phyloP scores from a whole-genome alignment of 192 early-diverging fungal genomes.

The Lobulomyces angularis region DNA sequence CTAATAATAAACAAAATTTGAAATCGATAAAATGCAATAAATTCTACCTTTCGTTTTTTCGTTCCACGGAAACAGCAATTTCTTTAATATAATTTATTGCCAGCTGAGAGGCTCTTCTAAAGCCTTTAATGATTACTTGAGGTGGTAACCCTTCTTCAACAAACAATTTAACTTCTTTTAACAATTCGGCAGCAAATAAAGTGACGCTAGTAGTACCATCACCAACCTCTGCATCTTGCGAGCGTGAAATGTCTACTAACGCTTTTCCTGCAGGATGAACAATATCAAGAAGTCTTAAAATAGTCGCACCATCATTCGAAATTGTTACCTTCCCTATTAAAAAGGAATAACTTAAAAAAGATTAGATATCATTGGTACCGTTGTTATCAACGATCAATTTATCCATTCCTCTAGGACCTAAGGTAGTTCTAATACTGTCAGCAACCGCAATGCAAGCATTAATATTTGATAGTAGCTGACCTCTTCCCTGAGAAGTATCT shows the following conservation, averaged over 20 bases:
- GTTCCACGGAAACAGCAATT: slow-evolving; percentile 75
- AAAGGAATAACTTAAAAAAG: background rate
- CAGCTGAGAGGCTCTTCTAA: slow-evolving; percentile 81
- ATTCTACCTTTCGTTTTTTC: slow-evolving; percentile 51
- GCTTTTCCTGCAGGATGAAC: slow-evolving; percentile 98
- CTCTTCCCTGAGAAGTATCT: slow-evolving; percentile 93
- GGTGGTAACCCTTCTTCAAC: slow-evolving; percentile 90
- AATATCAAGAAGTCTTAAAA: slow-evolving; percentile 93
- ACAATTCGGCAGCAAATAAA: slow-evolving; percentile 87
- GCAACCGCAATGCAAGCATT: slow-evolving; percentile 88
- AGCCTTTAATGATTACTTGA: slow-evolving; percentile 89
- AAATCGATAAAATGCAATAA: background rate
- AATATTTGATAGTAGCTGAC: slow-evolving; percentile 96
- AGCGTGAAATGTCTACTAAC: slow-evolving; percentile 91
- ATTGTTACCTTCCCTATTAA: slow-evolving; percentile 74
- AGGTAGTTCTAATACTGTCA: slow-evolving; percentile 88
- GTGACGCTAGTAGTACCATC: slow-evolving; percentile 98
- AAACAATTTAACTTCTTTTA: slow-evolving; percentile 86
- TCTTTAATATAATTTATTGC: slow-evolving; percentile 63
- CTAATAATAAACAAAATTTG: slow-evolving; percentile 16
- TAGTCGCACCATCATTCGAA: slow-evolving; percentile 98
- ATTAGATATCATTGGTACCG: slow-evolving; percentile 30
- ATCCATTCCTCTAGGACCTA: slow-evolving; percentile 98
- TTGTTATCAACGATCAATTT: slow-evolving; percentile 93
- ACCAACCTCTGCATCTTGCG: slow-evolving; percentile 98